Evolutionary conservation across 176 grass and related monocot genomes (phyloP), one percentile per base, ranked within the genome.

Genomic region (Triticum urartu): DNA sequence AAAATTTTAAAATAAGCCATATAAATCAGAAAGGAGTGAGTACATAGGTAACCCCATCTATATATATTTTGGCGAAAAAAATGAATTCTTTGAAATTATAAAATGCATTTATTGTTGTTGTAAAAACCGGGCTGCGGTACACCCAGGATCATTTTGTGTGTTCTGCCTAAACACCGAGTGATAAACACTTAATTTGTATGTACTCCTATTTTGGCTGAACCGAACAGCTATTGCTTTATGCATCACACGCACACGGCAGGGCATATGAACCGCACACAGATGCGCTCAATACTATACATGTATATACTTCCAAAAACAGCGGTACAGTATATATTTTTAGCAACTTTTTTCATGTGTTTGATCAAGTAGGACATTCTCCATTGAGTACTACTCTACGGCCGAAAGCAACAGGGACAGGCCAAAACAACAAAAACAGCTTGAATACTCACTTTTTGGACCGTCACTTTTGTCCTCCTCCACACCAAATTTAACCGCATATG

Each of bases 281-380:
- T 58, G 71, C n/a, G 58, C 75, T 54, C 42, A 58, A 68, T 28
- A 65, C 52, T 11, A 79, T 35, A n/a, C 43, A 75, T 72, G 39
- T 84, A 75, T 79, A 75, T 75, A 81, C 38, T 82, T 77, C 83
- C 64, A 86, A 86, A 62, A 60, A 36, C 35, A 18, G 45, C 11
- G n/a, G 12, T 90, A 47, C 68, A 71, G 10, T 13, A 42, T 35
- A 18, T 54, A 52, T 52, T 14, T 79, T 42, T 65, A 7, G 0
- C 5, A 28, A 60, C 68, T 64, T 58, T 25, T 84, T 48, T 56
- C 40, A 10, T 30, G 11, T 80, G 20, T 54, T 54, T 36, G 26
- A 78, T 64, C 78, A 70, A 70, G 36, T 32, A 32, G 68, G 78
- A 48, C 70, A 86, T 77, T 62, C 36, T 69, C 40, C 21, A 80